Percentiles rank a stretch among this genome's conserved stretches.
Conservation (phyloP, 345 rosid species). For the Salix viminalis region DNA sequence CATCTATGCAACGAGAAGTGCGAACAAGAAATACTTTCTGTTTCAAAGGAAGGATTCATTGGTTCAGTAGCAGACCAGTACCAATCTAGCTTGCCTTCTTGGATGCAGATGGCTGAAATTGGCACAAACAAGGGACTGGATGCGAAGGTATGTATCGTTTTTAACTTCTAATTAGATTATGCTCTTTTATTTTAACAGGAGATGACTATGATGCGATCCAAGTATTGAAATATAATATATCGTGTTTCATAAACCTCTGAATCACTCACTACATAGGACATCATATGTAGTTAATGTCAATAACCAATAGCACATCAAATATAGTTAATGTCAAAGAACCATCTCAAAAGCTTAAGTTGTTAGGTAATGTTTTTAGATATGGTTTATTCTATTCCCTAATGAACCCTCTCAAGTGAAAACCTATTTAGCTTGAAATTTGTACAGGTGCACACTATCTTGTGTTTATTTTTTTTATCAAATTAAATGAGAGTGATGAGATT, state of each 20-base stretch:
- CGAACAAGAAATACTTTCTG: constrained; percentile 49
- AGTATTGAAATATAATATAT: background rate
- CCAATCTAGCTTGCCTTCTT: constrained; percentile 45
- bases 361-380: too few species aligned
- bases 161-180: constrained; percentile 3
- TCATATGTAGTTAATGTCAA: background rate
- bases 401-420: too few species aligned
- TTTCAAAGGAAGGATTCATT: constrained; percentile 33
- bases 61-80: constrained; percentile 40
- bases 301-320: too few species aligned
- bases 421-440: too few species aligned
- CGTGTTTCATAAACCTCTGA: background rate
- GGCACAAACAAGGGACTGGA: constrained; percentile 33
- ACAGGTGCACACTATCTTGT: too few species aligned
- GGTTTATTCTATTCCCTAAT: too few species aligned
- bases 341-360: too few species aligned
- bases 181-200: constrained; percentile 2
- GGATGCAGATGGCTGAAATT: constrained; percentile 41
- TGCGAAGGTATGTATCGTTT: constrained; percentile 38
- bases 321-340: too few species aligned
- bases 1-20: constrained; percentile 53
- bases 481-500: too few species aligned
- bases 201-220: background rate
- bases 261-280: background rate
- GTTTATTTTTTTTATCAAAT: too few species aligned